Evolutionary conservation across 202 grass and related monocot species (phyloP).

Genomic region (Carex arenaria): DNA sequence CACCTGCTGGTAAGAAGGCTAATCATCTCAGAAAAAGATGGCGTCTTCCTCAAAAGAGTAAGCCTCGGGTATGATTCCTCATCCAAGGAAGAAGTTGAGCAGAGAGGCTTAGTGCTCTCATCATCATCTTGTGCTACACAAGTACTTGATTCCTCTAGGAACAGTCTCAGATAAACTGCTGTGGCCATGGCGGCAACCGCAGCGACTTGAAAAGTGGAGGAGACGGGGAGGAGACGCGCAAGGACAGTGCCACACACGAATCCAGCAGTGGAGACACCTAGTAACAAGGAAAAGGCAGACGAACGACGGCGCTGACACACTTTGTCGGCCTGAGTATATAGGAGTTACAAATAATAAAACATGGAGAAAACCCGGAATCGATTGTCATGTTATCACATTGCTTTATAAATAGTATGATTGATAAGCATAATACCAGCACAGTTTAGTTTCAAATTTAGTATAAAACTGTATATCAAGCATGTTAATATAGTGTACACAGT

Average conservation of each 20-base stretch:
- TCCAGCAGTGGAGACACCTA: conserved; percentile 50
- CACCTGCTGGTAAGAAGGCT: conserved; percentile 48
- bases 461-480: too few species aligned
- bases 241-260: conserved; percentile 45
- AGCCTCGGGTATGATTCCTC: conserved; percentile 41
- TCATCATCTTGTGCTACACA: conserved; percentile 24
- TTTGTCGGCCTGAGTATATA: conserved; percentile 43
- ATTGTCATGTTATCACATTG: neutral
- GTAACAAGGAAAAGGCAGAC: conserved; percentile 44
- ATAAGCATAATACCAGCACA: too few species aligned
- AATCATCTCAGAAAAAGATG: conserved; percentile 40
- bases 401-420: too few species aligned
- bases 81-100: conserved; percentile 28
- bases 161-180: conserved; percentile 52
- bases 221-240: conserved; percentile 36
- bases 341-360: neutral
- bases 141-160: conserved; percentile 51
- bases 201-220: conserved; percentile 46
- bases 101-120: conserved; percentile 34
- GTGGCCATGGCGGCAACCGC: conserved; percentile 26
- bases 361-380: neutral
- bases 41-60: conserved; percentile 37
- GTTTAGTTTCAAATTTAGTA: too few species aligned
- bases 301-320: conserved; percentile 34
- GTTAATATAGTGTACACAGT: too few species aligned